Base-by-base conservation (phyloP, 192 early-diverging fungal genomes). In the Coemansia biformis region DNA sequence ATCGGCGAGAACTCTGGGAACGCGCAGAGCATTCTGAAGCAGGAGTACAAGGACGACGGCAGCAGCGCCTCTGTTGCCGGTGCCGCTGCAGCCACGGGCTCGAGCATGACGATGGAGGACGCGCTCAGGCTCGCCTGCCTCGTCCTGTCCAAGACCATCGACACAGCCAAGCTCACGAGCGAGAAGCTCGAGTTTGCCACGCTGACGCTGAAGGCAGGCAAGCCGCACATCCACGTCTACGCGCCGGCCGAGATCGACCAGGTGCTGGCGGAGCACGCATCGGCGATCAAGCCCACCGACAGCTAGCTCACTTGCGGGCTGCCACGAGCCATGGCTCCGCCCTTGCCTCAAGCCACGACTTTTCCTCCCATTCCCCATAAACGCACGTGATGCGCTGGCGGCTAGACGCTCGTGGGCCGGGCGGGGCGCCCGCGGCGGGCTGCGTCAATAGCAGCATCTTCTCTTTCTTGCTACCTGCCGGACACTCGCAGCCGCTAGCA, bases 61-160 rank as follows among this genome's bases (percentile, higher is more conserved):
- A 16, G 34, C 14, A 37, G 21, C 11, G 38, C 30, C 24, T 34
- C 48, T 8, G 38, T 33, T 21, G 29, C 43, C 14, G 36, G 18
- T n/a, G 12, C 37, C 19, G 38, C 51, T 3, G 32, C 31, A 21
- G 22, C 32, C 5, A 61, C 51, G 22, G 51, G 46, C 13, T 43
- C 46, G 12, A 43, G 57, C 8, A 66, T 75, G 63, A 81, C 84
- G 3, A 72, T 99, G 59, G 79, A 89, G 38, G 92, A 97, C 43
- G 92, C 94, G n/a, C 87, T 87, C 38, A 82, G 76, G 38, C 77
- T 97, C 58, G 91, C 93, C 6, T 81, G 94, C 51, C 91, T 95
- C 68, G 91, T 97, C 3, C 79, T 97, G 43, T 85, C 87, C 57
- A 97, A 99, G 79, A 95, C 91, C 22, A 96, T 99, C 83, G 96